phyloP scores from a whole-genome alignment of 179 eudicot genomes.

The Patellifolia procumbens region DNA sequence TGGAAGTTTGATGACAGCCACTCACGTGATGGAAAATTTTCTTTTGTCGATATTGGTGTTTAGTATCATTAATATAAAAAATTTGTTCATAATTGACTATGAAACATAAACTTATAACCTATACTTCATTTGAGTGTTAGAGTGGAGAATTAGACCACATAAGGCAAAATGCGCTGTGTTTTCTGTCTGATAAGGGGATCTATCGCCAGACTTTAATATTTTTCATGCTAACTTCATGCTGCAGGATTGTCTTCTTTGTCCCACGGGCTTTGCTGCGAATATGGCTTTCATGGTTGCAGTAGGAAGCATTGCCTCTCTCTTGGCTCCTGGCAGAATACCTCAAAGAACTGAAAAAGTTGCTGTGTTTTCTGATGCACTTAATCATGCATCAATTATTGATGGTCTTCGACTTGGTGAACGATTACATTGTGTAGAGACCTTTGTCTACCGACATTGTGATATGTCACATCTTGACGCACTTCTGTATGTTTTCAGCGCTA shows the following conservation, averaged over 20 bases:
- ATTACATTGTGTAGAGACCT: conserved; percentile 57
- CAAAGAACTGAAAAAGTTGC: conserved; percentile 60
- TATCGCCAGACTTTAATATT: conserved; percentile 30
- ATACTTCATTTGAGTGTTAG: neutral
- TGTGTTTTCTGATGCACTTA: conserved; percentile 90
- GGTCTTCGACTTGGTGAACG: conserved; percentile 94
- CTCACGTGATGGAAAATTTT: neutral
- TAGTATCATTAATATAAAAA: neutral
- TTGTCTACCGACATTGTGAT: conserved; percentile 87
- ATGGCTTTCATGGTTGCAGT: conserved; percentile 92
- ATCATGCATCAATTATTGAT: conserved; percentile 97
- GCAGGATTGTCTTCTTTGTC: conserved; percentile 99
- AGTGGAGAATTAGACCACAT: conserved; percentile 9
- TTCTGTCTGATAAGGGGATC: neutral
- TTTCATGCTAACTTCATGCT: conserved; percentile 36
- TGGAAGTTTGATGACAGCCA: neutral
- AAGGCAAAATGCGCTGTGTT: neutral
- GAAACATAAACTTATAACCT: neutral
- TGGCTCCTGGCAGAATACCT: conserved; percentile 51
- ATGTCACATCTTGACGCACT: conserved; percentile 78
- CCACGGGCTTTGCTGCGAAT: conserved; percentile 96
- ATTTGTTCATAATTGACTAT: neutral
- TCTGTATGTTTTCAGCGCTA: conserved; percentile 50
- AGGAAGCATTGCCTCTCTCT: conserved; percentile 76
- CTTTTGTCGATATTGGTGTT: neutral